Evolutionary conservation across 176 grass and related monocot species (phyloP), one percentile per base, ranked within the genome.

Genomic region (bread wheat (Triticum aestivum)): DNA sequence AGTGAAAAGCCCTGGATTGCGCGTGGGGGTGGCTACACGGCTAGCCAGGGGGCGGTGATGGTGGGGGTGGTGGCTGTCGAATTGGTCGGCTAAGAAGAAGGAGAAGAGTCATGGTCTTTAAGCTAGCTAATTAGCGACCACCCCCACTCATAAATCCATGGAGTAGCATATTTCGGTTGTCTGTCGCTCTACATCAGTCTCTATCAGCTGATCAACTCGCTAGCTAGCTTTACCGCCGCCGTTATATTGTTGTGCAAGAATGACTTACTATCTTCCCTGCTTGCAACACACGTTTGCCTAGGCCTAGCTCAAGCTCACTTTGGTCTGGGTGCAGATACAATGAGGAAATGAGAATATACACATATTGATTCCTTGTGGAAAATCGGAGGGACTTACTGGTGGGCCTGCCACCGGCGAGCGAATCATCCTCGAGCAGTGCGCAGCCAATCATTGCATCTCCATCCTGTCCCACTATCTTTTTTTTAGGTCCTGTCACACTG

Each of bases 161-260:
- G 42, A 42, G 9, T 45, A 65, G 65, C 69, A 44, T 73, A 51
- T 75, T 75, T 75, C 24, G 72, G 72, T 9, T 59, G 54, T 59
- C 2, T 58, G 14, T 52, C 14, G 0, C 0, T 21, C 18, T 49
- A 0, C 42, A 29, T 49, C 23, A 45, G 70, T 75, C 72, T 0
- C 23, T 4, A 0, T 75, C 72, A 75, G 71, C 13, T 75, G 42
- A 58, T 58, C 54, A 59, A 59, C 0, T 21, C 5, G 12, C 14
- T 54, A 54, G 2, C 5, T 9, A 51, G 24, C 64, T 86, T 88
- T 84, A 84, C 84, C 20, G 87, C 91, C 85, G 81, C 91, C 84
- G 73, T 61, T 81, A 89, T 87, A 87, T 89, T 92, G 61, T 5
- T 78, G 61, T 89, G 87, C 75, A 89, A 84, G 84, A 86, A 61